Conservation (phyloP, 306 rosid genomes). For the Sicyos baderoa region DNA sequence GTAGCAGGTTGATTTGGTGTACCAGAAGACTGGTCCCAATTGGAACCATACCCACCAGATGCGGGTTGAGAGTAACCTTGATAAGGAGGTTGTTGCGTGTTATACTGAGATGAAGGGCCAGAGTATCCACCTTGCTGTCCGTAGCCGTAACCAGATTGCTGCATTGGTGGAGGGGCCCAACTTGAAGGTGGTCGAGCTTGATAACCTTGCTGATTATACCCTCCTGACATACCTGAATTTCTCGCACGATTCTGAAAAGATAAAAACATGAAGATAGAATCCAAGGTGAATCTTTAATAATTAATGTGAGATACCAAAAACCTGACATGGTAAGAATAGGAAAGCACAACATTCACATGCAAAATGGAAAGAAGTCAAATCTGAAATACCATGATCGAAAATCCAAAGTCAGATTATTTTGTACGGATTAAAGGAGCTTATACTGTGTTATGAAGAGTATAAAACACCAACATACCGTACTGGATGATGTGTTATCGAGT, state of each 20-base stretch:
- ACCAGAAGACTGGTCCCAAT: slow-evolving; percentile 75
- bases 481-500: slow-evolving; percentile 68
- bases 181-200: slow-evolving; percentile 84
- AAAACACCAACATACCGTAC: slow-evolving; percentile 94
- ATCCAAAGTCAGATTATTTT: slow-evolving; percentile 25
- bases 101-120: slow-evolving; percentile 70
- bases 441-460: slow-evolving; percentile 53
- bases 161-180: slow-evolving; percentile 70
- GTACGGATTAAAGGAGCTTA: slow-evolving; percentile 39
- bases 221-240: slow-evolving; percentile 70
- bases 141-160: slow-evolving; percentile 82
- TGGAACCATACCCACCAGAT: slow-evolving; percentile 66
- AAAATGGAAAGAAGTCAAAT: slow-evolving; percentile 26
- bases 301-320: slow-evolving; percentile 18
- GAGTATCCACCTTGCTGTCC: slow-evolving; percentile 77
- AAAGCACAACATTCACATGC: slow-evolving; percentile 23
- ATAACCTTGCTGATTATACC: slow-evolving; percentile 88
- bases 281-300: slow-evolving; percentile 35
- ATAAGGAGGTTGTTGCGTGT: slow-evolving; percentile 56
- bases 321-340: neutral
- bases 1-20: slow-evolving; percentile 62
- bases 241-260: slow-evolving; percentile 68
- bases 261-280: slow-evolving; percentile 28
- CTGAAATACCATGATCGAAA: slow-evolving; percentile 27
- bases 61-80: slow-evolving; percentile 63